Percentiles rank a stretch among this genome's conserved stretches.
phyloP scores from a whole-genome alignment of 2,329 filamentous ascomycete genomes.

The Aspergillus sp. region DNA sequence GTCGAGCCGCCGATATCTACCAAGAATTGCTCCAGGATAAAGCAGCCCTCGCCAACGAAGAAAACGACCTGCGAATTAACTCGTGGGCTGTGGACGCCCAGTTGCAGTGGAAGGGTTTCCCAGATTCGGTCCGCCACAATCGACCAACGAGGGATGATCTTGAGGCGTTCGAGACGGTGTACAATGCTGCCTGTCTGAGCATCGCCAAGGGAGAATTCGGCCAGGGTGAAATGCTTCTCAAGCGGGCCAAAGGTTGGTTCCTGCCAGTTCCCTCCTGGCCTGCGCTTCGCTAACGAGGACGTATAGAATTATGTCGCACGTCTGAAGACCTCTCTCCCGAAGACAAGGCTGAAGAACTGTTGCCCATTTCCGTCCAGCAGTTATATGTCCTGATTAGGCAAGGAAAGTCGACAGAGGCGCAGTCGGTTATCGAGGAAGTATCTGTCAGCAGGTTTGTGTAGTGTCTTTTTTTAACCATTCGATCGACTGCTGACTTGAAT shows the following conservation, averaged over 20 bases:
- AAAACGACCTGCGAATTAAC: slow-evolving; percentile 56
- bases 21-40: slow-evolving; percentile 39
- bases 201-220: slow-evolving; percentile 53
- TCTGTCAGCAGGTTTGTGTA: slow-evolving; percentile 40
- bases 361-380: slow-evolving; percentile 55
- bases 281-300: too few relatives aligned
- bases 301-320: slow-evolving; percentile 49
- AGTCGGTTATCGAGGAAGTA: slow-evolving; percentile 44
- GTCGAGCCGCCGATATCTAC: slow-evolving; percentile 48
- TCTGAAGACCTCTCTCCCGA: slow-evolving; percentile 52
- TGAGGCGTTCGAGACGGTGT: slow-evolving; percentile 57
- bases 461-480: slow-evolving; percentile 1
- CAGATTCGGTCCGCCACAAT: slow-evolving; percentile 44
- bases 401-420: slow-evolving; percentile 50
- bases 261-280: too few relatives aligned
- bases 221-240: slow-evolving; percentile 52
- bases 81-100: slow-evolving; percentile 54
- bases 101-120: slow-evolving; percentile 50
- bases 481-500: slow-evolving; percentile 4
- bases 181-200: slow-evolving; percentile 56
- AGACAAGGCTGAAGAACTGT: slow-evolving; percentile 51
- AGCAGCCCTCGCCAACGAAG: slow-evolving; percentile 39
- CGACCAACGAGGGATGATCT: slow-evolving; percentile 51
- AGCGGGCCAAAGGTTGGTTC: slow-evolving; percentile 46
- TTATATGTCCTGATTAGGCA: slow-evolving; percentile 50